Base-by-base conservation (phyloP, 805 yeast species). In the Metschnikowia aberdeeniae region DNA sequence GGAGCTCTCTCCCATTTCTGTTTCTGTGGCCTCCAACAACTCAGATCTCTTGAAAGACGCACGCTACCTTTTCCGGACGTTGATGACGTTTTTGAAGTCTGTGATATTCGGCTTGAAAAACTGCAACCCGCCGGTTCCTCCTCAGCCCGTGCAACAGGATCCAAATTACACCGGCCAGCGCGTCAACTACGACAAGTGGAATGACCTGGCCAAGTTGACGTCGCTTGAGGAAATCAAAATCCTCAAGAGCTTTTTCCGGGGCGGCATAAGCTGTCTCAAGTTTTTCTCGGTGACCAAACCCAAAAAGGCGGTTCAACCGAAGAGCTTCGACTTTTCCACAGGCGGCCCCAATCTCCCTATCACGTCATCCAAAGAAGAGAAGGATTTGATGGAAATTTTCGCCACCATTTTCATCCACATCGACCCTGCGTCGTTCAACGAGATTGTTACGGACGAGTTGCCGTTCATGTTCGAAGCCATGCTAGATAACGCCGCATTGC, bases 381-480 rank as follows among this genome's bases (percentile, higher is more conserved):
- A 90, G 55, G 99, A 93, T 56, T 70, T 90, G 46, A 89, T 93
- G 96, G 99, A 95, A 59, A 84, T 89, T 3, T 81, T 93, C 61
- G 97, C 97, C 0, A 85, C 96, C 1, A 87, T 93, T 56, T 93
- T 89, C 64, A 87, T 89, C 54, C 96, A 89, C 60, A 78, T 95
- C 44, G 99, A 95, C 59, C 90, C 96, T 17, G 89, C 98, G 0
- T 86, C 97, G 0, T 95, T 95, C 65, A 90, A 88, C 61, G 99
- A 93, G 65, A 84, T 93, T 51, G 82, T 89, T 8, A 88, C 82
- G 50, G 75, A 82, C 2, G 96, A 93, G 63, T 72, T 92, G 45
- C 86, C 83, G 19, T 81, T 78, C 55, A 70, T 90, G 63, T 89
- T 87, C 57, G 82, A 85, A 11, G 77, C 87, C 2, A 86, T 89